Conservation (phyloP, 441 rosid species). For the Bocquillonia castaneifolia region DNA sequence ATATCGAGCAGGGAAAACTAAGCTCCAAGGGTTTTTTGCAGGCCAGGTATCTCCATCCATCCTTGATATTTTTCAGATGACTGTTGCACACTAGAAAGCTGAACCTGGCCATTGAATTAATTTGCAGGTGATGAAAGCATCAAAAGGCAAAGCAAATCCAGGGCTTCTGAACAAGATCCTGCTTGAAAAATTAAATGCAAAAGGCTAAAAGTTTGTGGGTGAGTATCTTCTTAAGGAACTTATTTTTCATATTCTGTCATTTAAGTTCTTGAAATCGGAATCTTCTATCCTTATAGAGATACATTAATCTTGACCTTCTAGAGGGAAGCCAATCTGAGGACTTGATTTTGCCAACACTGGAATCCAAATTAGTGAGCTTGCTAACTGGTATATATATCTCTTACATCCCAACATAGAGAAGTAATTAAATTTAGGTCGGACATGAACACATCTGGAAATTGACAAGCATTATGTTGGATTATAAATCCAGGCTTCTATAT, state of each 20-base stretch:
- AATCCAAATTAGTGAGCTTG: not conserved
- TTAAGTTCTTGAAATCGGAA: not conserved
- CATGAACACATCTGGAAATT: not conserved
- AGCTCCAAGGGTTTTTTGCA: slow-evolving; percentile 78
- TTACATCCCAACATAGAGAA: not conserved
- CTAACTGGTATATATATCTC: not conserved
- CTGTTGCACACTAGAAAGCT: not conserved
- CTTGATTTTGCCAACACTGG: not conserved
- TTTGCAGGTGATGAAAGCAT: slow-evolving; percentile 80
- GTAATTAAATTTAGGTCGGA: not conserved
- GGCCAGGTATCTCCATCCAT: slow-evolving; percentile 58
- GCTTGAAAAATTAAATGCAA: slow-evolving; percentile 56
- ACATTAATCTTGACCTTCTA: not conserved
- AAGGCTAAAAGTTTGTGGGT: slow-evolving; percentile 31
- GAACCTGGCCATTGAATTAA: slow-evolving; percentile 5
- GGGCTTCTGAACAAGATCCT: slow-evolving; percentile 79
- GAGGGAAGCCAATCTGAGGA: not conserved
- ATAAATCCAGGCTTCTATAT: not conserved
- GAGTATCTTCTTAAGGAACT: not conserved
- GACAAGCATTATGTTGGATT: not conserved
- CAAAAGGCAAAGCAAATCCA: slow-evolving; percentile 88
- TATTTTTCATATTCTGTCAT: not conserved
- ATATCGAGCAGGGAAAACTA: slow-evolving; percentile 76
- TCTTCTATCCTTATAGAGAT: not conserved
- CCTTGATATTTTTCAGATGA: not conserved